Base-by-base conservation (phyloP, 345 rosid species). In the Populus euphratica region DNA sequence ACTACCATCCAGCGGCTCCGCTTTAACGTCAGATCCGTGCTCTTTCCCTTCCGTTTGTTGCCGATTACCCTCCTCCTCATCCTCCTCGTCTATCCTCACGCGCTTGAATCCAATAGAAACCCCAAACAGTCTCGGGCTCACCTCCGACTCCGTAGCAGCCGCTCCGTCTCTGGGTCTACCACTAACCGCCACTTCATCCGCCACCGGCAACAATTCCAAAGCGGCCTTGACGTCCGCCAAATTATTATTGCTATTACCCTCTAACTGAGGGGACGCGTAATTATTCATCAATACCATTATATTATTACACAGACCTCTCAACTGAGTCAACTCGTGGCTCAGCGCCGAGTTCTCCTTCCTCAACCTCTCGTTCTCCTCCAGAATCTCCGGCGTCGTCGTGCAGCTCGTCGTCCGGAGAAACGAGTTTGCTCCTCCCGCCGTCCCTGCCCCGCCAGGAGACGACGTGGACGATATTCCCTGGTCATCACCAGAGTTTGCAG, bases 61-160 rank as follows among this genome's bases (percentile, higher is more conserved):
- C 44, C 70, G 84, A 83, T 81, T 67, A 11, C 61, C 68, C 56
- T 82, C 73, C n/a, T 73, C 79, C 43, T 76, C 87, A 50, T 86
- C 74, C 16, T 85, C 90, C 36, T 82, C 92, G 0, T 82, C 92
- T 76, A 69, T 77, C 80, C 93, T 89, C 79, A 79, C 78, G 78
- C 99, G 90, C 81, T 95, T 95, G 12, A 76, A 72, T 62, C 99
- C 98, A 5, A 95, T 91, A 0, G 94, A 85, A 18, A 95, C 98
- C 59, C 99, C 99, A 68, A 95, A 95, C 77, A 95, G 72, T 83
- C 88, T 88, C 13, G 97, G 96, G 1, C 84, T 85, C 77, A 85
- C 31, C 56, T 81, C 88, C 65, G 68, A 86, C 59, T 73, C 17
- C 14, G 27, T 11, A 10, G 41, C 41, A 56, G 68, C 56, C 76